Percentiles rank a stretch among this genome's conserved stretches.
Evolutionary conservation across 441 rosid genomes (phyloP).

Genomic region (Omphalea diandra): DNA sequence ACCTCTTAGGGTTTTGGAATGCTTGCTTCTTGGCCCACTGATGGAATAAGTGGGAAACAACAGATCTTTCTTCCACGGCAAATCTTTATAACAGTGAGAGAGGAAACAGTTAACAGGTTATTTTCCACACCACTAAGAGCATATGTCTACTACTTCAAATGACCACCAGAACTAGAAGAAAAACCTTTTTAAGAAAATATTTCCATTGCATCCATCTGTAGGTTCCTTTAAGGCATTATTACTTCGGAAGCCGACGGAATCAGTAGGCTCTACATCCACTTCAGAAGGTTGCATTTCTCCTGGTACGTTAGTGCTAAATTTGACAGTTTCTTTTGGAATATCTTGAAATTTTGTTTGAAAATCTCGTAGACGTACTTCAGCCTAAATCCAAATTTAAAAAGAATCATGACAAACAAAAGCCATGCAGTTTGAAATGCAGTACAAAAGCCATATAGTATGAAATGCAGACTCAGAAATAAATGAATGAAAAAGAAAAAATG

Average conservation of each 20-base stretch:
- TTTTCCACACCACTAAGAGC: conserved; percentile 7
- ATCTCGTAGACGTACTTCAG: conserved; percentile 45
- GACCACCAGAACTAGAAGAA: conserved; percentile 17
- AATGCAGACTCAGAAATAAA: conserved; percentile 1
- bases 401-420: conserved; percentile 15
- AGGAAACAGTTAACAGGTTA: conserved; percentile 3
- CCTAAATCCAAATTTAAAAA: conserved; percentile 38
- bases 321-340: conserved; percentile 34
- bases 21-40: conserved; percentile 96
- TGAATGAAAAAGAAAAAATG: too few relatives aligned
- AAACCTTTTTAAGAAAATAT: conserved; percentile 74
- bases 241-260: conserved; percentile 27
- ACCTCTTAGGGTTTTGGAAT: conserved; percentile 83
- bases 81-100: conserved; percentile 56
- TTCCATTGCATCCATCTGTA: conserved; percentile 47
- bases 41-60: conserved; percentile 88
- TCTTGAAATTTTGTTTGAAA: conserved; percentile 41
- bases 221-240: conserved; percentile 43
- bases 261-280: conserved; percentile 27
- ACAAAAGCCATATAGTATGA: too few relatives aligned
- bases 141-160: conserved; percentile 15
- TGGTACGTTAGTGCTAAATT: conserved; percentile 23
- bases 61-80: conserved; percentile 69
- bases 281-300: conserved; percentile 38
- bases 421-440: too few relatives aligned